Percentiles rank a stretch among this genome's conserved stretches.
Conservation (phyloP, 495 filamentous ascomycete species). For the Cenococcum geophilum region DNA sequence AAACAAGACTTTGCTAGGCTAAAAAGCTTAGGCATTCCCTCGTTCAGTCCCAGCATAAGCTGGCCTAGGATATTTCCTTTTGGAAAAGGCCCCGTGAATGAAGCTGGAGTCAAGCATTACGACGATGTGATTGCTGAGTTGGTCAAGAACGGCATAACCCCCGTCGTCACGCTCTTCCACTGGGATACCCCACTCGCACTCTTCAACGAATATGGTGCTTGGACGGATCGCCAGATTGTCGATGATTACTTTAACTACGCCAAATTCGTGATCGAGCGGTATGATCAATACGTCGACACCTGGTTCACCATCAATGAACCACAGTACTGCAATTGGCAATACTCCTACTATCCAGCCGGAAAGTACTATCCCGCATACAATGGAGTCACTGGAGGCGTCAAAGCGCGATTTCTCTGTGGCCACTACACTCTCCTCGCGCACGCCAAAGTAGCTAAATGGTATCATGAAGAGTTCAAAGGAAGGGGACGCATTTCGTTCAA, state of each 20-base stretch:
- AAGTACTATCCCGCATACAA: constrained; percentile 37
- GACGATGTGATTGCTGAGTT: constrained; percentile 43
- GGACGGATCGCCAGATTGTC: constrained; percentile 38
- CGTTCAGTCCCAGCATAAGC: constrained; percentile 41
- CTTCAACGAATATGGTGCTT: constrained; percentile 44
- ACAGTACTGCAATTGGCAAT: constrained; percentile 41
- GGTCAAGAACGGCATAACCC: constrained; percentile 40
- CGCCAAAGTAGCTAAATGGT: constrained; percentile 42
- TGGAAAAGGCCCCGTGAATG: constrained; percentile 42
- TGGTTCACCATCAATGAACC: constrained; percentile 43
- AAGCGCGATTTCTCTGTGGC: constrained; percentile 42
- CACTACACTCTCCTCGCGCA: constrained; percentile 42
- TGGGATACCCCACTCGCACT: constrained; percentile 46
- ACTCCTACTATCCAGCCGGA: constrained; percentile 34
- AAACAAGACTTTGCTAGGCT: constrained; percentile 44
- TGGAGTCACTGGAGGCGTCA: constrained; percentile 41
- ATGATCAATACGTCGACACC: constrained; percentile 40
- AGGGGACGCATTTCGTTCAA: constrained; percentile 40
- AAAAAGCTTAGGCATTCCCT: constrained; percentile 37
- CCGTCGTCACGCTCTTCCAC: constrained; percentile 43
- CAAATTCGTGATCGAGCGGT: constrained; percentile 40
- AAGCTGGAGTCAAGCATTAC: constrained; percentile 40
- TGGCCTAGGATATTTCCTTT: constrained; percentile 44
- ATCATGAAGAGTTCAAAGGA: constrained; percentile 42
- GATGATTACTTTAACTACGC: constrained; percentile 44